A percentile compares a stretch with the other conserved stretches of the same genome.
These are phyloP conservation scores for Penicillium argentinense DNA, from an alignment of 495 filamentous ascomycete species.

Conservation along the genomic window DNA sequence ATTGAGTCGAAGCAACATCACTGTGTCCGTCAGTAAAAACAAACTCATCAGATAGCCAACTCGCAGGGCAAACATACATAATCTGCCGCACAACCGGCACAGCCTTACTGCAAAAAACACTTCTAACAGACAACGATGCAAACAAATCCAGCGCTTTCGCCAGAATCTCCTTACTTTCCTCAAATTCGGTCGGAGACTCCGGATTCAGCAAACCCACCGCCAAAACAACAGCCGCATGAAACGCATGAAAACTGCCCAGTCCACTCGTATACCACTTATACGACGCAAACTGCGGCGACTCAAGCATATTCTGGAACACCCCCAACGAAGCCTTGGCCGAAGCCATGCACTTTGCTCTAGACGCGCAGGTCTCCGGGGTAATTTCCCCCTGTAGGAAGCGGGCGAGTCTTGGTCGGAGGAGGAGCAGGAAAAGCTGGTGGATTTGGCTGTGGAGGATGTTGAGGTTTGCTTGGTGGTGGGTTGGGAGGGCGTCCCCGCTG, in stretches of 20 bases:
- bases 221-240: constrained; percentile 38
- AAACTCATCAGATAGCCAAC: not conserved
- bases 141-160: constrained; percentile 36
- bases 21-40: constrained; percentile 7
- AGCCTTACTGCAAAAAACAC: constrained; percentile 43
- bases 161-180: constrained; percentile 34
- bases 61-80: constrained; percentile 26
- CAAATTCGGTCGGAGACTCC: constrained; percentile 32
- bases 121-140: constrained; percentile 39
- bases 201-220: constrained; percentile 32
- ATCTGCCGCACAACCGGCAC: constrained; percentile 40
- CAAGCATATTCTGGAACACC: constrained; percentile 39
- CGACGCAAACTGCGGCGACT: constrained; percentile 34
- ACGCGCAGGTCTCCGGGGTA: constrained; percentile 37
- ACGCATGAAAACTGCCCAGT: constrained; percentile 43
- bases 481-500: constrained; percentile 24
- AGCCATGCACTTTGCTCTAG: constrained; percentile 42
- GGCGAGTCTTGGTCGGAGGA: constrained; percentile 43
- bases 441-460: constrained; percentile 49
- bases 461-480: constrained; percentile 43
- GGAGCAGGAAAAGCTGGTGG: constrained; percentile 48
- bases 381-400: constrained; percentile 42
- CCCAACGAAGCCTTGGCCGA: constrained; percentile 42
- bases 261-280: constrained; percentile 51
- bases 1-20: constrained; percentile 25